These are phyloP conservation scores for Pezicula radicicola DNA, from an alignment of 2,329 filamentous ascomycete species.

Conservation along the genomic window DNA sequence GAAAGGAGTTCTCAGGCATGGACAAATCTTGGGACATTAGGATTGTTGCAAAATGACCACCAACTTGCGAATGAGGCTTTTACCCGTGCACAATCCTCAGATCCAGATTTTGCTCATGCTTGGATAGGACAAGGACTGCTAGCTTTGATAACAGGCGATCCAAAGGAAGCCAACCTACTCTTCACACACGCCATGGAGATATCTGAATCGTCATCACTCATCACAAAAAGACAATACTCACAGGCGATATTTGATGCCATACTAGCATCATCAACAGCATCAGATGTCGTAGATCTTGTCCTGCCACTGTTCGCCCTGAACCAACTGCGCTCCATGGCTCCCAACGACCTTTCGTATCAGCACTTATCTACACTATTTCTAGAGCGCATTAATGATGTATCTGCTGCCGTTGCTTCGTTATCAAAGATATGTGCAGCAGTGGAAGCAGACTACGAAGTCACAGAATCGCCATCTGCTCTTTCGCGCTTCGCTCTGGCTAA, in stretches of 20 bases:
- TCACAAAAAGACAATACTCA: constrained; percentile 77
- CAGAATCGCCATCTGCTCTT: constrained; percentile 72
- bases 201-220: constrained; percentile 69
- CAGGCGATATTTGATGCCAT: constrained; percentile 81
- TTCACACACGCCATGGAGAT: constrained; percentile 96
- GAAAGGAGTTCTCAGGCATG: constrained; percentile 81
- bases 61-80: constrained; percentile 89
- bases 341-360: constrained; percentile 66
- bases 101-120: constrained; percentile 88
- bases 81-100: constrained; percentile 85
- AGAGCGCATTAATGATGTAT: constrained; percentile 72
- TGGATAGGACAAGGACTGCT: constrained; percentile 93
- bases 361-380: constrained; percentile 80
- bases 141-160: constrained; percentile 67
- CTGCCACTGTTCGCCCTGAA: constrained; percentile 86
- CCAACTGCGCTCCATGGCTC: constrained; percentile 71
- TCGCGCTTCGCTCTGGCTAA: constrained; percentile 79
- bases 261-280: constrained; percentile 49
- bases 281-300: constrained; percentile 62
- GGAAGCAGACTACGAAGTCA: constrained; percentile 80
- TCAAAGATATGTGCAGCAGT: constrained; percentile 64
- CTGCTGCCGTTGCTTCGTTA: constrained; percentile 60
- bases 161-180: constrained; percentile 74
- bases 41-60: constrained; percentile 77
- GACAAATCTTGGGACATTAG: constrained; percentile 88